These are phyloP conservation scores for Ustilago sp. DNA, from an alignment of 1,284 basidiomycete genomes.

Conservation along the genomic window DNA sequence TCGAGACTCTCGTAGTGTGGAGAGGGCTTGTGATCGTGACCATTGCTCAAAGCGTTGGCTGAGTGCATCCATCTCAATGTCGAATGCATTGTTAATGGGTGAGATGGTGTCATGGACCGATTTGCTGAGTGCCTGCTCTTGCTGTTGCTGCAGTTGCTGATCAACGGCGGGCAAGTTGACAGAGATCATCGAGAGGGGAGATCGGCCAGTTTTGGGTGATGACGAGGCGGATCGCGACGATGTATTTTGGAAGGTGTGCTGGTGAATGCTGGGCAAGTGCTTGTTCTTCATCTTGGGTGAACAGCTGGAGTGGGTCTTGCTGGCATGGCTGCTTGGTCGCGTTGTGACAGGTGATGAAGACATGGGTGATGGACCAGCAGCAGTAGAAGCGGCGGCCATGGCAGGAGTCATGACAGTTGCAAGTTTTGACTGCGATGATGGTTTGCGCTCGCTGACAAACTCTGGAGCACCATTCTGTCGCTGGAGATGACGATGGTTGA, in stretches of 20 bases:
- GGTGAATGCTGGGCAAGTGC: conserved; percentile 37
- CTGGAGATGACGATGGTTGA: conserved; percentile 38
- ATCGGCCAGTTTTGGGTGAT: conserved; percentile 38
- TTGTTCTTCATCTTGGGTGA: conserved; percentile 46
- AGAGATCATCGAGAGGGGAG: conserved; percentile 38
- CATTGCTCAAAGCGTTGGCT: conserved; percentile 43
- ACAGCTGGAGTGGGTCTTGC: conserved; percentile 40
- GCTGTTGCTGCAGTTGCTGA: conserved; percentile 28
- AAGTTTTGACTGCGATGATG: conserved; percentile 37
- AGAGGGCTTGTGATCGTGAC: conserved; percentile 21
- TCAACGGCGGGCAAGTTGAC: conserved; percentile 38
- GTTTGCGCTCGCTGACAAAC: conserved; percentile 17
- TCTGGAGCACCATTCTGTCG: conserved; percentile 12
- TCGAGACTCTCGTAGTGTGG: not conserved
- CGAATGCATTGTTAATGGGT: conserved; percentile 23
- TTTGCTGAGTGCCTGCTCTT: not conserved
- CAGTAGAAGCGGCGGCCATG: not conserved
- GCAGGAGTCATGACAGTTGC: conserved; percentile 19
- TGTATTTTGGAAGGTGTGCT: conserved; percentile 23
- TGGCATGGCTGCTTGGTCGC: conserved; percentile 19
- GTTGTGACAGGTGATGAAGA: conserved; percentile 8
- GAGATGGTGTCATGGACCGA: not conserved
- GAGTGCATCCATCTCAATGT: conserved; percentile 49
- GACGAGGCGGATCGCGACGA: conserved; percentile 29
- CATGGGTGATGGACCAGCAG: conserved; percentile 4